Evolutionary conservation across 1,284 basidiomycete genomes (phyloP).

Genomic region (Bondarzewia mesenterica): DNA sequence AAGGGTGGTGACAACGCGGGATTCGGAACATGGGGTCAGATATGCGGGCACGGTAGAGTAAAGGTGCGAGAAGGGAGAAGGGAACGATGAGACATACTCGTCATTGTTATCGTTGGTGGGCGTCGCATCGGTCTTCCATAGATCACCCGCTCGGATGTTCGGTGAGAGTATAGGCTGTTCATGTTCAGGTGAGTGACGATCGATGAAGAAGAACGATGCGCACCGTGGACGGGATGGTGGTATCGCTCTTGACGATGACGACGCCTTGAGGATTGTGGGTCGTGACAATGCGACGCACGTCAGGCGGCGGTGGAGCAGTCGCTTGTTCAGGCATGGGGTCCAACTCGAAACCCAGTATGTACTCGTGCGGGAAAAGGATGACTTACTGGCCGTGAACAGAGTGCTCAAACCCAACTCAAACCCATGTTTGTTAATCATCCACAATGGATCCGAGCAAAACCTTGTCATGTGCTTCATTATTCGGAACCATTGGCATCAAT

Average conservation of each 20-base stretch:
- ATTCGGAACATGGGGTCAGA: not conserved
- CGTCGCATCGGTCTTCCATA: constrained; percentile 45
- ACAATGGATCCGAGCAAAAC: too few species aligned
- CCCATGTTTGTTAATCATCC: too few species aligned
- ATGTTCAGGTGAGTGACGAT: not conserved
- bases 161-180: not conserved
- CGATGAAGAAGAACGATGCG: not conserved
- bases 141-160: constrained; percentile 20
- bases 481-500: too few species aligned
- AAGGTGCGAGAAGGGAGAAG: too few species aligned
- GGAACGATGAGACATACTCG: too few species aligned
- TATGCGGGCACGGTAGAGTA: too few species aligned
- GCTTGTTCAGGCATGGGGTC: too few species aligned
- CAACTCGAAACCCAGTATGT: too few species aligned
- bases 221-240: constrained; percentile 1
- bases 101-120: constrained; percentile 50
- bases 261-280: constrained; percentile 32
- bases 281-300: constrained; percentile 43
- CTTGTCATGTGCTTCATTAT: too few species aligned
- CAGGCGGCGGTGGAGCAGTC: constrained; percentile 23
- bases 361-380: too few species aligned
- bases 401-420: too few species aligned
- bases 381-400: too few species aligned
- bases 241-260: constrained; percentile 27
- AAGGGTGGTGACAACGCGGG: not conserved